phyloP scores from a whole-genome alignment of 2,329 filamentous ascomycete species.

The Trichoderma arundinaceum region DNA sequence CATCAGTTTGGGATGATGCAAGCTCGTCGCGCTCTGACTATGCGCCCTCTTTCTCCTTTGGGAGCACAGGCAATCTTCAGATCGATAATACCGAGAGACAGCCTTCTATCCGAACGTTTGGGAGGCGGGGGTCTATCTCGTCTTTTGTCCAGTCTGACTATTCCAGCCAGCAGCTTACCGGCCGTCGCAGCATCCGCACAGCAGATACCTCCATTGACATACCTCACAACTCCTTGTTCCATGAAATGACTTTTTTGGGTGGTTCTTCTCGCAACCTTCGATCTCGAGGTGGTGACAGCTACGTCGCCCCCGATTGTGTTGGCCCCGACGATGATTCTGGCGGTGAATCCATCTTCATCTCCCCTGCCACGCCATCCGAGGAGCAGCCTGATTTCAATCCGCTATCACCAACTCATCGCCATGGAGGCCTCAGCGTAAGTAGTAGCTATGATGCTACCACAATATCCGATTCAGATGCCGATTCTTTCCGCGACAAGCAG shows the following conservation, averaged over 20 bases:
- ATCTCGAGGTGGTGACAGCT: conserved; percentile 26
- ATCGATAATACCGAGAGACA: conserved; percentile 6
- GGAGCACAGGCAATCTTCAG: conserved; percentile 4
- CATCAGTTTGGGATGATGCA: conserved; percentile 20
- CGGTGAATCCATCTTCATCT: conserved; percentile 31
- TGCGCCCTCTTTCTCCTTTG: conserved; percentile 15
- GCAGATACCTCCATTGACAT: conserved; percentile 31
- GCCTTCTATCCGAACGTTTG: conserved; percentile 7
- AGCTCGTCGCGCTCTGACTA: conserved; percentile 18
- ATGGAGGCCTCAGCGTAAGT: conserved; percentile 17
- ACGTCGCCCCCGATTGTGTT: conserved; percentile 19
- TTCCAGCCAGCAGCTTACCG: conserved; percentile 19
- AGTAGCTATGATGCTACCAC: conserved; percentile 29
- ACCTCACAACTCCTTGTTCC: conserved; percentile 20
- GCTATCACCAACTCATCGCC: not conserved
- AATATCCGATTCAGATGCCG: conserved; percentile 41
- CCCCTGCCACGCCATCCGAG: conserved; percentile 22
- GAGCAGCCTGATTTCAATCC: conserved; percentile 10
- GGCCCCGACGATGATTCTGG: conserved; percentile 25
- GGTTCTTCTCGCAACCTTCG: conserved; percentile 22
- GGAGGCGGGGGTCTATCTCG: conserved; percentile 27
- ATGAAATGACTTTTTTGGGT: conserved; percentile 21
- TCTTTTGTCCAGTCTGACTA: conserved; percentile 26
- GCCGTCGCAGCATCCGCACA: conserved; percentile 28
- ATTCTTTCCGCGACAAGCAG: conserved; percentile 40